Conservation (phyloP, 2,329 filamentous ascomycete genomes). For the Aspergillus ibericus region DNA sequence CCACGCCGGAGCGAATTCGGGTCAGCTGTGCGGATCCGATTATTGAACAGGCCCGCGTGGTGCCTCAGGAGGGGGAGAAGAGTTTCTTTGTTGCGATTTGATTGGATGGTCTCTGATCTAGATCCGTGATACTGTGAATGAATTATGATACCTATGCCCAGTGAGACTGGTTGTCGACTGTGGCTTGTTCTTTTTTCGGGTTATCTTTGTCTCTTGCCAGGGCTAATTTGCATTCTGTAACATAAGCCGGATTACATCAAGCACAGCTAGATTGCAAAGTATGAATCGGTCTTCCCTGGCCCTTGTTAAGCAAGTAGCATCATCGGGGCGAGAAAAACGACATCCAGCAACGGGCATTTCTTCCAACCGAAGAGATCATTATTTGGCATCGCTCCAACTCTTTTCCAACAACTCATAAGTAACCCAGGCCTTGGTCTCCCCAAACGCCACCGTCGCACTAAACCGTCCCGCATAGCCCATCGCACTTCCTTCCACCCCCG, state of each 20-base stretch:
- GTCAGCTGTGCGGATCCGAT: conserved; percentile 49
- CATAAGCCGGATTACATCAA: neutral
- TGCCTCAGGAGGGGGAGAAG: conserved; percentile 53
- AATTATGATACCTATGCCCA: conserved; percentile 4
- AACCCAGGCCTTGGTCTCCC: too few relatives aligned
- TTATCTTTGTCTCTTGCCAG: neutral
- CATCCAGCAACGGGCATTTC: too few relatives aligned
- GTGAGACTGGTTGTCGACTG: neutral
- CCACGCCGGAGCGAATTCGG: conserved; percentile 53
- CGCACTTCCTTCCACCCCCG: too few relatives aligned
- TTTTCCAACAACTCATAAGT: too few relatives aligned
- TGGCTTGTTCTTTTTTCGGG: neutral
- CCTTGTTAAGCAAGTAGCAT: too few relatives aligned
- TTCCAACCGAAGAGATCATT: too few relatives aligned
- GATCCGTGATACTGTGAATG: conserved; percentile 2
- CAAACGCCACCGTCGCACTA: too few relatives aligned
- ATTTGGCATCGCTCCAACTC: too few relatives aligned
- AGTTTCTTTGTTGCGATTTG: conserved; percentile 50
- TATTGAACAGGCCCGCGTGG: conserved; percentile 52
- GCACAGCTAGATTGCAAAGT: neutral
- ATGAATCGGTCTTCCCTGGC: too few relatives aligned
- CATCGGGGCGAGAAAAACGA: too few relatives aligned
- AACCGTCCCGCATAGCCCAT: too few relatives aligned
- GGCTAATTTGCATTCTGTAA: neutral
- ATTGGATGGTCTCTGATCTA: conserved; percentile 16